A percentile compares a stretch with the other conserved stretches of the same genome.
Evolutionary conservation across 768 basidiomycete genomes (phyloP).

Genomic region (Mycena sanguinolenta): DNA sequence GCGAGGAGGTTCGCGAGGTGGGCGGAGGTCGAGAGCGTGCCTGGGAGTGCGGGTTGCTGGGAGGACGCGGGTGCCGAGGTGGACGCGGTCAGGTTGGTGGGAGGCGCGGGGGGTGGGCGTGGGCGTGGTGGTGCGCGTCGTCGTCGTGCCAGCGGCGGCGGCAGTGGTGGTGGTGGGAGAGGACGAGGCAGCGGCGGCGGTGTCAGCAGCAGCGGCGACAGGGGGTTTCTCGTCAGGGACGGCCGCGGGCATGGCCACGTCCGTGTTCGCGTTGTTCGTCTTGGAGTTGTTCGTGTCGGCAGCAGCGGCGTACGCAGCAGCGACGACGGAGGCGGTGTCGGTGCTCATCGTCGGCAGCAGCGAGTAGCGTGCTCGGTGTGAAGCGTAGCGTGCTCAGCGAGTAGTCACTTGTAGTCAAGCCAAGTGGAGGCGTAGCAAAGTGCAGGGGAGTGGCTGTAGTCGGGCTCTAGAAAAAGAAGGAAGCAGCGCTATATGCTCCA

Average conservation of each 20-base stretch:
- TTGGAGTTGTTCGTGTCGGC: not conserved
- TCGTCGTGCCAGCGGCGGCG: not conserved
- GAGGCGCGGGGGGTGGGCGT: constrained; percentile 1
- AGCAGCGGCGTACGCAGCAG: not conserved
- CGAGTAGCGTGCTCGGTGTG: too few species aligned
- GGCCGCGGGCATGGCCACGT: constrained; percentile 3
- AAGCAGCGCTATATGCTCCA: too few species aligned
- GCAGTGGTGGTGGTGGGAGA: not conserved
- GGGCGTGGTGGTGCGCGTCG: not conserved
- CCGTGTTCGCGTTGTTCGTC: too few species aligned
- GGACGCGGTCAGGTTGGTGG: too few species aligned
- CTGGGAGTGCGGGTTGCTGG: constrained; percentile 18
- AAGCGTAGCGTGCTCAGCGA: too few species aligned
- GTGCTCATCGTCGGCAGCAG: too few species aligned
- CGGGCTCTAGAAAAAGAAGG: too few species aligned
- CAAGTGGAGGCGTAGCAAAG: too few species aligned
- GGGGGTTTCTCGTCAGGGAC: not conserved
- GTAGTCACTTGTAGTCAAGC: too few species aligned
- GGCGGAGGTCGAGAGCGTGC: constrained; percentile 53
- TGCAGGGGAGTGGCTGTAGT: too few species aligned
- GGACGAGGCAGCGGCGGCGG: too few species aligned
- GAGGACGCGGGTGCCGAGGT: constrained; percentile 2
- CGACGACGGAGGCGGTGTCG: not conserved
- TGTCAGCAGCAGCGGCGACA: not conserved
- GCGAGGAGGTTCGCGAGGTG: constrained; percentile 72